phyloP scores from a whole-genome alignment of 2,329 filamentous ascomycete genomes.

The Neofusicoccum umdonicola region DNA sequence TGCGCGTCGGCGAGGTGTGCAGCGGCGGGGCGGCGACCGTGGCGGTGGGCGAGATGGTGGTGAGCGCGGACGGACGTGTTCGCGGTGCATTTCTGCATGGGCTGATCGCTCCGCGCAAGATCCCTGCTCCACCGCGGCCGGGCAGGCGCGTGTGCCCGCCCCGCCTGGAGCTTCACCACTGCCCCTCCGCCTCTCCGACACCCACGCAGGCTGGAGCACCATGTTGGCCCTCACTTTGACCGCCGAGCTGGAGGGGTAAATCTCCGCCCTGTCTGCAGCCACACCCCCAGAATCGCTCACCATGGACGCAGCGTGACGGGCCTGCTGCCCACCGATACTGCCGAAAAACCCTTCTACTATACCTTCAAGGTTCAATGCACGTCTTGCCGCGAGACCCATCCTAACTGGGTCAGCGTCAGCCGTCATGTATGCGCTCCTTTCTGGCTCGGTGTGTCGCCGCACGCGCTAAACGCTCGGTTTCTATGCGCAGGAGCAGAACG shows the following conservation, averaged over 20 bases:
- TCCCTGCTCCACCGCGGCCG: not conserved
- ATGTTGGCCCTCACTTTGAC: slow-evolving; percentile 40
- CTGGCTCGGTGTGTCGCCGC: not conserved
- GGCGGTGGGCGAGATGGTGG: not conserved
- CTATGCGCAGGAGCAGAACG: slow-evolving; percentile 70
- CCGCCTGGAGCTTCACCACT: not conserved
- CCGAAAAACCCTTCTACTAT: slow-evolving; percentile 86
- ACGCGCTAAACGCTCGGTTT: not conserved
- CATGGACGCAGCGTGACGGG: slow-evolving; percentile 76
- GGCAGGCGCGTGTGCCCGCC: not conserved
- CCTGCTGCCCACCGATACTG: slow-evolving; percentile 77
- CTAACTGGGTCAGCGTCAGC: slow-evolving; percentile 81
- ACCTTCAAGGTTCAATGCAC: slow-evolving; percentile 98
- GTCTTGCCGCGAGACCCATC: slow-evolving; percentile 88
- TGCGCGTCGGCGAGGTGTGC: not conserved
- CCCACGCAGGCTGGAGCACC: slow-evolving; percentile 17
- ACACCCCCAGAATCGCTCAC: not conserved
- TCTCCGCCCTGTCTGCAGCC: not conserved
- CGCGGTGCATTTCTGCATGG: not conserved
- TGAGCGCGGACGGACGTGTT: not conserved
- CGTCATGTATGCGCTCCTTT: slow-evolving; percentile 67
- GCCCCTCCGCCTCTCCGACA: not conserved
- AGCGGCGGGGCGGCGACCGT: not conserved
- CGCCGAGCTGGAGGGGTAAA: slow-evolving; percentile 37
- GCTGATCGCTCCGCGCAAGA: slow-evolving; percentile 3